Percentiles rank a stretch among this genome's conserved stretches.
These are phyloP conservation scores for Dicorynia guianensis DNA, from an alignment of 306 rosid genomes.

Conservation along the genomic window DNA sequence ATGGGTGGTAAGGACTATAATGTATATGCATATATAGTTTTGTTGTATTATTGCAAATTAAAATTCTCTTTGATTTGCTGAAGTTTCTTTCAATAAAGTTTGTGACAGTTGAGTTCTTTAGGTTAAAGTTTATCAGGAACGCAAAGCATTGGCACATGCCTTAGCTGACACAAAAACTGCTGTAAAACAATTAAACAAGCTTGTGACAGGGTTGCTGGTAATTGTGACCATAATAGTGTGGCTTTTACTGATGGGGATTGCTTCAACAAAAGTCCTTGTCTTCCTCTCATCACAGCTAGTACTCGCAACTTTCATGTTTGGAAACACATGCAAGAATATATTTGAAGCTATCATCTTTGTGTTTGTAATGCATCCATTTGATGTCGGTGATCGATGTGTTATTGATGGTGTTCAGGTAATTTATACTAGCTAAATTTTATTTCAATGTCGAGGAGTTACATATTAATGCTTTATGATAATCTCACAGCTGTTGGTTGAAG, in stretches of 20 bases:
- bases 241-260: constrained; percentile 91
- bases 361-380: constrained; percentile 97
- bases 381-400: constrained; percentile 92
- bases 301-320: constrained; percentile 81
- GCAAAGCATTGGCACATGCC: constrained; percentile 86
- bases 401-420: constrained; percentile 83
- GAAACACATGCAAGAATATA: constrained; percentile 88
- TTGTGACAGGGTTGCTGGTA: constrained; percentile 60
- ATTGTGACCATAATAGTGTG: constrained; percentile 64
- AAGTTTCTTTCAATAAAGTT: constrained; percentile 17
- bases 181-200: constrained; percentile 79
- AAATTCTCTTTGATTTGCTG: constrained; percentile 12
- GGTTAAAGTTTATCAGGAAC: constrained; percentile 85
- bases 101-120: constrained; percentile 42
- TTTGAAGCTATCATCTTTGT: constrained; percentile 91
- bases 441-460: constrained; percentile 3
- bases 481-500: constrained; percentile 85
- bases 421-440: constrained; percentile 9
- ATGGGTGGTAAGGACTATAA: constrained; percentile 78
- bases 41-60: constrained; percentile 7
- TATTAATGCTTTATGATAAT: constrained; percentile 30
- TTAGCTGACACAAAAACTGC: constrained; percentile 92
- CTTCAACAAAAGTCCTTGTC: constrained; percentile 84
- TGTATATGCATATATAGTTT: background rate
- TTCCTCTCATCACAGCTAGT: constrained; percentile 81